Evolutionary conservation across 1,284 basidiomycete genomes (phyloP).

Genomic region (Malassezia equina): DNA sequence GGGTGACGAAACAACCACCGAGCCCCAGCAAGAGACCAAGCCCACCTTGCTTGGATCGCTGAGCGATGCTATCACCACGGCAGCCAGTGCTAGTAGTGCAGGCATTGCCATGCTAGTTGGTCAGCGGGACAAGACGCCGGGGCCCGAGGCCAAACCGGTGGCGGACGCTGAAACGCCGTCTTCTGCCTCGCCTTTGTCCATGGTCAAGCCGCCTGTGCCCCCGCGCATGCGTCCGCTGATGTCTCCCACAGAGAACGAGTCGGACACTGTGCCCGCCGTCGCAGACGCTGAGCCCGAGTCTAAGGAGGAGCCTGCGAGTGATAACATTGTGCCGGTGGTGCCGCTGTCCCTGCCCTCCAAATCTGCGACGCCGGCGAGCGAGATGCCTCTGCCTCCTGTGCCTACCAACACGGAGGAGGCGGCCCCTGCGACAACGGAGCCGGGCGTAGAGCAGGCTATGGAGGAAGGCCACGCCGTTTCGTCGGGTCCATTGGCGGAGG

Average conservation of each 20-base stretch:
- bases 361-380: neutral
- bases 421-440: neutral
- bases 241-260: neutral
- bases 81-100: neutral
- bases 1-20: neutral
- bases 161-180: neutral
- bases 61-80: neutral
- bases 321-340: neutral
- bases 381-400: too few relatives aligned
- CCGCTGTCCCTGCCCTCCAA: neutral
- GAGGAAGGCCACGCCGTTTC: too few relatives aligned
- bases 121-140: neutral
- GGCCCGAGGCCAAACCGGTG: neutral
- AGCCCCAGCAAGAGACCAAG: neutral
- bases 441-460: neutral
- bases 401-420: neutral
- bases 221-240: slow-evolving; percentile 2
- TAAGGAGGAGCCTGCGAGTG: neutral
- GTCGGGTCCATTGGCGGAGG: too few relatives aligned
- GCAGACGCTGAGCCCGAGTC: neutral
- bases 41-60: neutral
- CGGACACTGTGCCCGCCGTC: neutral
- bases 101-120: neutral
- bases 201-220: neutral
- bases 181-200: neutral